These are phyloP conservation scores for Stephania cephalantha DNA, from an alignment of 164 flowering plant species.

Conservation along the genomic window DNA sequence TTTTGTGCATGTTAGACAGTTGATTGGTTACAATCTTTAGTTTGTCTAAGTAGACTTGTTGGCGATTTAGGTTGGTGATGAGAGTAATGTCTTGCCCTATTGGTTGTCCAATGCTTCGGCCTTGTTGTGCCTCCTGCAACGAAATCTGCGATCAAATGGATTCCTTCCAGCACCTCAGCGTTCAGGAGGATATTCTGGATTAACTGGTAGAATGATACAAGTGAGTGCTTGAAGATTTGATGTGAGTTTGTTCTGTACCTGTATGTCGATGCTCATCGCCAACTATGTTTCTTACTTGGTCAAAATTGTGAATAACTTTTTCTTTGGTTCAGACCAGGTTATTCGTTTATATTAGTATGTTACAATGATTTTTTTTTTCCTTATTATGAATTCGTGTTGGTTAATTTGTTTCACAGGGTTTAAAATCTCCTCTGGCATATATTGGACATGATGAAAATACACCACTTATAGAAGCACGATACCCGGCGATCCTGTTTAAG, in stretches of 20 bases:
- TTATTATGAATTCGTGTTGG: neutral
- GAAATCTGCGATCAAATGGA: constrained; percentile 65
- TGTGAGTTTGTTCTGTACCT: neutral
- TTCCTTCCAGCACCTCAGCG: constrained; percentile 63
- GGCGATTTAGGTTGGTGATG: constrained; percentile 66
- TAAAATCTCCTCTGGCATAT: constrained; percentile 60
- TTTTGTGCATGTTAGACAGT: no score
- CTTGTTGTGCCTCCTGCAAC: constrained; percentile 82
- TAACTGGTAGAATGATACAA: constrained; percentile 54
- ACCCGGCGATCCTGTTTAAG: constrained; percentile 85
- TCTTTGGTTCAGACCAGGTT: neutral
- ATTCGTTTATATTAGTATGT: neutral
- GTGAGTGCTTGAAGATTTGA: constrained; percentile 26
- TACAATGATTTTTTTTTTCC: no score
- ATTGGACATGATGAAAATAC: constrained; percentile 58
- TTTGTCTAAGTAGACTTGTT: constrained; percentile 5
- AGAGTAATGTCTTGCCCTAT: constrained; percentile 62
- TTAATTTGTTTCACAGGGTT: constrained; percentile 37
- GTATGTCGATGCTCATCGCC: neutral
- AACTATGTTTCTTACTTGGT: neutral
- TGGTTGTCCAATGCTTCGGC: constrained; percentile 97
- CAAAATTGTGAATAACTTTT: neutral
- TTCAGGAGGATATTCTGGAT: constrained; percentile 47
- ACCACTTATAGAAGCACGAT: constrained; percentile 69
- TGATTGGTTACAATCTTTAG: neutral